Base-by-base conservation (phyloP, 192 early-diverging fungal genomes). In the Gaertneriomyces sp. region DNA sequence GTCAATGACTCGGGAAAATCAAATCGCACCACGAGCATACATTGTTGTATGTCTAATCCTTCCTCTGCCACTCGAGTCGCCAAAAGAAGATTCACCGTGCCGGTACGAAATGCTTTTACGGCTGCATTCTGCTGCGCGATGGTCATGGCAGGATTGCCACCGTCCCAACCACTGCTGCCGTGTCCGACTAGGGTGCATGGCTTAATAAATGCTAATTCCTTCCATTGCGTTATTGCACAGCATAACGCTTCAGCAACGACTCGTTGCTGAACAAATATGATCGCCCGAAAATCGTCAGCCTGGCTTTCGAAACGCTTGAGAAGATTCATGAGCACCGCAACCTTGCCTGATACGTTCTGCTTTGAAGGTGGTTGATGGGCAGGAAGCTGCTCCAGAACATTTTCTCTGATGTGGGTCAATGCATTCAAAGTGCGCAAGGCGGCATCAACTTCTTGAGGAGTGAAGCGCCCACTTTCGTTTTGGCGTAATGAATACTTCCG, bases 61-160 rank as follows among this genome's bases (percentile, higher is more conserved):
- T 98, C 95, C 68, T 96, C 95, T 11, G 92, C 95, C n/a, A 98
- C 95, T 42, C 49, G 51, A 1, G 95, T 98, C 7, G 95, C 89
- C 54, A 96, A 84, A 2, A 98, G 66, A 39, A 96, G 66, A 60
- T 96, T 96, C 17, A 89, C 63, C 5, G 75, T 70, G 45, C 89
- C 88, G 6, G 64, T 71, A 12, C 84, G 76, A 69, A 98, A 98
- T n/a, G 81, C 68, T 0, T 60, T 70, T 33, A 96, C 83, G 4
- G 83, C 81, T 19, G 65, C 62, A 47, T 82, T 77, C 72, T 93
- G 91, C 19, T 84, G 33, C 7, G 16, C 14, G 6, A 74, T 62
- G 10, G 12, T 56, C 61, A 70, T 63, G 59, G 39, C 44, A 5
- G 20, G n/a, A 43, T 66, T 58, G 8, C 6, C 41, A 33, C 45